Evolutionary conservation across 371 early-diverging fungal genomes (phyloP).

Genomic region (Apophysomyces sp.): DNA sequence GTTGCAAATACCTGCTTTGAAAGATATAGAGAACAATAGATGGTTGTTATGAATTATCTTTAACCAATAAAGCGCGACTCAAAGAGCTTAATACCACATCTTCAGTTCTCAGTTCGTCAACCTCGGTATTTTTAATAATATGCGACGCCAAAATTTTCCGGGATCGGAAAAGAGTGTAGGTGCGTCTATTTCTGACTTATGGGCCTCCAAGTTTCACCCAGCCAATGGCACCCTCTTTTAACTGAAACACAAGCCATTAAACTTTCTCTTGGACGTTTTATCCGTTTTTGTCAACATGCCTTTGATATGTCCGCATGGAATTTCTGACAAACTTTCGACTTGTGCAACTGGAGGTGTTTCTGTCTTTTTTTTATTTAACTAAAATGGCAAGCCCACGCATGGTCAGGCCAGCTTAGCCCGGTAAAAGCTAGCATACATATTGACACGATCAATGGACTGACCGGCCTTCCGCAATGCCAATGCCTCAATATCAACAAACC

Average conservation of each 20-base stretch:
- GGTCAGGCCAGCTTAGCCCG: constrained; percentile 19
- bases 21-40: no score
- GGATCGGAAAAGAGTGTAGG: no score
- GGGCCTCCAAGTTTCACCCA: background rate
- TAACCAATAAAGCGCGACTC: no score
- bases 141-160: no score
- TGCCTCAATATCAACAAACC: constrained; percentile 64
- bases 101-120: no score
- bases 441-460: constrained; percentile 75
- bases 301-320: background rate
- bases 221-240: background rate
- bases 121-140: no score
- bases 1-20: no score
- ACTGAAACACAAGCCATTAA: background rate
- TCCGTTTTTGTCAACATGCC: background rate
- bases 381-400: background rate
- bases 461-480: constrained; percentile 68
- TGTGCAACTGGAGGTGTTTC: background rate
- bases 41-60: no score
- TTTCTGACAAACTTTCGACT: background rate
- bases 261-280: background rate
- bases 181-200: background rate
- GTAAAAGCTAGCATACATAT: constrained; percentile 84
- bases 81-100: no score
- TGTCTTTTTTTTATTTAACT: background rate